Percentiles rank a stretch among this genome's conserved stretches.
These are phyloP conservation scores for Pugionium dolabratum DNA, from an alignment of 345 rosid genomes.

Conservation along the genomic window DNA sequence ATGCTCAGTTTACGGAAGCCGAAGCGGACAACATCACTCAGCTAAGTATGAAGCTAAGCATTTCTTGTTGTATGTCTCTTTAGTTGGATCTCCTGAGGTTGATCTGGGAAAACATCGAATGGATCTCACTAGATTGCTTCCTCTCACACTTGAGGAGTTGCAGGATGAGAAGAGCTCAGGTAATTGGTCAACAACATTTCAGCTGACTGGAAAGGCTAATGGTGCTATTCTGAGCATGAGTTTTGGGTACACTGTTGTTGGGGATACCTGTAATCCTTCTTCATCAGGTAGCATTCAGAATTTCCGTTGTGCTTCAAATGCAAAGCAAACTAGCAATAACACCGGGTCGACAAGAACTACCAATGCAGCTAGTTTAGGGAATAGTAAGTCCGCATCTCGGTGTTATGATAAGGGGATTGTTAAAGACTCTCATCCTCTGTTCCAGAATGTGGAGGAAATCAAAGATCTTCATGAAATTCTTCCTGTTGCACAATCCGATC, in stretches of 20 bases:
- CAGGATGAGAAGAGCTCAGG: conserved; percentile 91
- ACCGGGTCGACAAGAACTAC: conserved; percentile 40
- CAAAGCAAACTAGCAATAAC: conserved; percentile 43
- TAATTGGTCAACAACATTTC: conserved; percentile 90
- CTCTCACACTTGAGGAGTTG: conserved; percentile 87
- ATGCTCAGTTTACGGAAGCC: conserved; percentile 75
- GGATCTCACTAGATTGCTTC: conserved; percentile 89
- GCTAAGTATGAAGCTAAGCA: conserved; percentile 95
- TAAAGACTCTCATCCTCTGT: conserved; percentile 36
- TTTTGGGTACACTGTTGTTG: conserved; percentile 72
- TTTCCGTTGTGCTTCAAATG: conserved; percentile 39
- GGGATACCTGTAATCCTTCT: conserved; percentile 49
- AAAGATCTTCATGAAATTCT: conserved; percentile 83
- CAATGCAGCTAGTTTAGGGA: conserved; percentile 38
- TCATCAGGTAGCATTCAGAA: conserved; percentile 47
- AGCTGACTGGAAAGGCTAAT: conserved; percentile 73
- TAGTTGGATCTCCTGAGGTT: conserved; percentile 61
- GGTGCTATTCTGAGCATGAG: conserved; percentile 80
- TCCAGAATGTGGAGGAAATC: conserved; percentile 52
- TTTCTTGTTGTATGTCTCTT: conserved; percentile 73
- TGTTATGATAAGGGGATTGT: conserved; percentile 49
- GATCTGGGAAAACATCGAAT: conserved; percentile 96
- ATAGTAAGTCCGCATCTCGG: conserved; percentile 42
- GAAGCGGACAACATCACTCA: conserved; percentile 83
- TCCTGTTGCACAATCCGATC: conserved; percentile 53